Evolutionary conservation across 2,329 filamentous ascomycete genomes (phyloP).

Genomic region (Xylaria multiplex): DNA sequence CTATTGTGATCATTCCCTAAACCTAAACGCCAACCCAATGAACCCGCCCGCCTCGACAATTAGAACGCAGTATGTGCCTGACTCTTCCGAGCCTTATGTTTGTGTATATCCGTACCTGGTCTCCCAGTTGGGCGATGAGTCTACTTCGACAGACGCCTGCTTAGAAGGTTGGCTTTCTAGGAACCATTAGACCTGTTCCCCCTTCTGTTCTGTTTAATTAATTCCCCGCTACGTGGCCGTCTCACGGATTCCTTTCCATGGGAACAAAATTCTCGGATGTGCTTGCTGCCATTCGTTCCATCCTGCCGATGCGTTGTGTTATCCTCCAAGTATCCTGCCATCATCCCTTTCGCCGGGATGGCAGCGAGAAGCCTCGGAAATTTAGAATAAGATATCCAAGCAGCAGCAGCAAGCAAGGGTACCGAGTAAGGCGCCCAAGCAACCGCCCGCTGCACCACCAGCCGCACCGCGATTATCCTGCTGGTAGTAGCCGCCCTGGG

Average conservation of each 20-base stretch:
- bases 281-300: background rate
- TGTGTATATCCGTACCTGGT: background rate
- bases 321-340: background rate
- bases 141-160: background rate
- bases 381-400: conserved; percentile 64
- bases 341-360: background rate
- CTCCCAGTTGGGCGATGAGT: background rate
- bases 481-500: conserved; percentile 49
- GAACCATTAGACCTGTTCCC: background rate
- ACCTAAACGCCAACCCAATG: conserved; percentile 32
- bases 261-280: background rate
- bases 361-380: background rate
- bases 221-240: background rate
- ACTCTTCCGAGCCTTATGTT: background rate
- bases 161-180: background rate
- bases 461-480: conserved; percentile 37
- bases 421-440: conserved; percentile 60
- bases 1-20: conserved; percentile 11
- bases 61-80: conserved; percentile 19
- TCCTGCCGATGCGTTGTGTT: background rate
- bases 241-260: background rate
- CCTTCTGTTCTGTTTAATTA: background rate
- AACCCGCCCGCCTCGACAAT: background rate
- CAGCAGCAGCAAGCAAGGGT: conserved; percentile 68
- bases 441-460: conserved; percentile 43